Percentiles rank a stretch among this genome's conserved stretches.
Conservation (phyloP, 345 rosid species). For the Linum usitatissimum region DNA sequence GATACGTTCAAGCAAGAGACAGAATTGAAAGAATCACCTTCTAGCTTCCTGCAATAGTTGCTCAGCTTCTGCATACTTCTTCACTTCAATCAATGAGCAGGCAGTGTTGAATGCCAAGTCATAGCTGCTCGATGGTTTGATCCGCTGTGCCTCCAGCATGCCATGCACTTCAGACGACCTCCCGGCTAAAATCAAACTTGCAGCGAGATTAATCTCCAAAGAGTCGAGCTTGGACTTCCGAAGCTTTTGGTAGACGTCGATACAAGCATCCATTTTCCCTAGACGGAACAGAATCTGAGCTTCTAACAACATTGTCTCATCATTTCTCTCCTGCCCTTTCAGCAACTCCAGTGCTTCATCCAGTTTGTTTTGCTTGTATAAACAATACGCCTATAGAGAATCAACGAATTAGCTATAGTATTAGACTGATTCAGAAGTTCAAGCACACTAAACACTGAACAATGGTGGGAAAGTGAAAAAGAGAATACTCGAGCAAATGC, state of each 20-base stretch:
- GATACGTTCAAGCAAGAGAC: not conserved
- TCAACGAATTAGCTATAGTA: not conserved
- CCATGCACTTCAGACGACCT: slow-evolving; percentile 63
- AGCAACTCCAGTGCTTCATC: slow-evolving; percentile 57
- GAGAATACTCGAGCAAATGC: not conserved
- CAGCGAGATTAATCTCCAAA: slow-evolving; percentile 57
- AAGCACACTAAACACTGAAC: not conserved
- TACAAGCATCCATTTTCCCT: slow-evolving; percentile 63
- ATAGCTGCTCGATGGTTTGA: slow-evolving; percentile 62
- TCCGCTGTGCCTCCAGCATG: slow-evolving; percentile 48
- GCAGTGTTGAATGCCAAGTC: slow-evolving; percentile 85
- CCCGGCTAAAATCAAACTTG: slow-evolving; percentile 67
- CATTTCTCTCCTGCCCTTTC: slow-evolving; percentile 39
- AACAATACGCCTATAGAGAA: slow-evolving; percentile 66
- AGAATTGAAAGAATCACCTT: slow-evolving; percentile 34
- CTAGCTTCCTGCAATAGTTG: slow-evolving; percentile 66
- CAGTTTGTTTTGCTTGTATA: slow-evolving; percentile 77
- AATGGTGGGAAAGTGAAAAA: not conserved
- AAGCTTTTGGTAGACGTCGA: slow-evolving; percentile 52
- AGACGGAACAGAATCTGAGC: slow-evolving; percentile 77
- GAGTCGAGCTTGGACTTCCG: slow-evolving; percentile 45
- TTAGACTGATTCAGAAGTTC: not conserved
- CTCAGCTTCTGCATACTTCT: slow-evolving; percentile 63
- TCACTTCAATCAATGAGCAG: slow-evolving; percentile 69
- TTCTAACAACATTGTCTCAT: slow-evolving; percentile 57